Percentiles rank a stretch among this genome's conserved stretches.
phyloP scores from a whole-genome alignment of 2,329 filamentous ascomycete genomes.

The Phaeomoniella chlamydospora region DNA sequence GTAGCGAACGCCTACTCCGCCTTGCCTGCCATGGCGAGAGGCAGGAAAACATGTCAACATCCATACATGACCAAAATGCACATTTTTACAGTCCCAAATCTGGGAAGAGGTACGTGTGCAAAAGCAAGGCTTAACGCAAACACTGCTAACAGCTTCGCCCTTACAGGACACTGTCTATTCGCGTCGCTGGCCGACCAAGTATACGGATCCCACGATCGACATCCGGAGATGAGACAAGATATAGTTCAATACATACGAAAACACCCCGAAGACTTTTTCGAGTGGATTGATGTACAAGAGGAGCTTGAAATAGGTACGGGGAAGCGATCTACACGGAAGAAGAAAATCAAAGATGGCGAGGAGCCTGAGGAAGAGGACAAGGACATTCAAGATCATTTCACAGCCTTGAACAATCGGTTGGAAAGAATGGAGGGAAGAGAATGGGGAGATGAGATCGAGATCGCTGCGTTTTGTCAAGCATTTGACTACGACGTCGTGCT shows the following conservation, averaged over 20 bases:
- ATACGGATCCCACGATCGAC: conserved; percentile 43
- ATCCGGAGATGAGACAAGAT: conserved; percentile 41
- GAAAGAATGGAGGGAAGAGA: conserved; percentile 44
- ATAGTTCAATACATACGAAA: conserved; percentile 49
- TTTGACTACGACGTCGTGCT: conserved; percentile 43
- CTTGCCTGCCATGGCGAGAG: neutral
- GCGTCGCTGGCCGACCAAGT: conserved; percentile 54
- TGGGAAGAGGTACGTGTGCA: neutral
- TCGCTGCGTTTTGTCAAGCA: conserved; percentile 49
- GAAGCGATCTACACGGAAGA: conserved; percentile 10
- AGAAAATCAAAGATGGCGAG: conserved; percentile 38
- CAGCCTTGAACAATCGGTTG: conserved; percentile 33
- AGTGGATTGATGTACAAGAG: conserved; percentile 46
- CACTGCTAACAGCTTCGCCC: neutral
- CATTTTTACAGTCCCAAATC: neutral
- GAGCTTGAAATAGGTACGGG: conserved; percentile 17
- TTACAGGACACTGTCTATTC: conserved; percentile 53
- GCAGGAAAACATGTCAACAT: neutral
- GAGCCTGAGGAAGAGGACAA: conserved; percentile 36
- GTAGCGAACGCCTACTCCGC: neutral
- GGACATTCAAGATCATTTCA: conserved; percentile 35
- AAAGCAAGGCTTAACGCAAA: too few species aligned
- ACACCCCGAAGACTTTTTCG: conserved; percentile 47
- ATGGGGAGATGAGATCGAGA: conserved; percentile 54
- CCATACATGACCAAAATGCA: neutral